Conservation (phyloP, 1,284 basidiomycete species). For the Apiotrichum domesticum region DNA sequence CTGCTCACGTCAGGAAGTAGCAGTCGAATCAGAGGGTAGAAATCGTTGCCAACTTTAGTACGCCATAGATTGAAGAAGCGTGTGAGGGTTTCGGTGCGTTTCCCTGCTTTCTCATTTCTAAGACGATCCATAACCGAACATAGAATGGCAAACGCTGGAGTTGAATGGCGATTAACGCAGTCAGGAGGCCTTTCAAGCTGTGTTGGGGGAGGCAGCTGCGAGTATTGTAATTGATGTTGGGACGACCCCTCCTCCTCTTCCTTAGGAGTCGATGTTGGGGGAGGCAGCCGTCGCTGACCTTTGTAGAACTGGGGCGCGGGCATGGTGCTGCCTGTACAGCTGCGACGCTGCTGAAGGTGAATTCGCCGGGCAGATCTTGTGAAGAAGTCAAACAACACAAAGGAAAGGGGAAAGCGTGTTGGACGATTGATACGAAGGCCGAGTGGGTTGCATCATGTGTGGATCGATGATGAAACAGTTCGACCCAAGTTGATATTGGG, state of each 20-base stretch:
- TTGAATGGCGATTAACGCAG: constrained; percentile 41
- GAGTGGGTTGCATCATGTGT: too few relatives aligned
- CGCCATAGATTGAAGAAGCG: constrained; percentile 46
- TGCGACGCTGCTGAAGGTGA: too few relatives aligned
- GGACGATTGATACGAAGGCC: too few relatives aligned
- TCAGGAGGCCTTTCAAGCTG: constrained; percentile 42
- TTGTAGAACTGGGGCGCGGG: background rate
- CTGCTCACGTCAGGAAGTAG: constrained; percentile 49
- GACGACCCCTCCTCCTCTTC: background rate
- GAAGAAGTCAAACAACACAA: too few relatives aligned
- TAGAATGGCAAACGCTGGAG: constrained; percentile 43
- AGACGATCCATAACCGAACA: constrained; percentile 45
- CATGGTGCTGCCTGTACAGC: too few relatives aligned
- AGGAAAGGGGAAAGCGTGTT: too few relatives aligned
- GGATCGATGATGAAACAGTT: too few relatives aligned
- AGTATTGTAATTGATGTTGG: background rate
- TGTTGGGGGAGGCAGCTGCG: constrained; percentile 17
- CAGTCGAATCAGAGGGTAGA: constrained; percentile 50
- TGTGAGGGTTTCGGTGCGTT: constrained; percentile 35
- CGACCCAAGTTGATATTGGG: too few relatives aligned
- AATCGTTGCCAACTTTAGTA: constrained; percentile 47
- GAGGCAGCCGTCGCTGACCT: background rate
- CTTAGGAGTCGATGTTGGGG: background rate
- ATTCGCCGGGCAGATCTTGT: too few relatives aligned
- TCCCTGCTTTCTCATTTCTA: constrained; percentile 35